These are phyloP conservation scores for Ophiostoma sp. DNA, from an alignment of 2,329 filamentous ascomycete genomes.

Conservation along the genomic window DNA sequence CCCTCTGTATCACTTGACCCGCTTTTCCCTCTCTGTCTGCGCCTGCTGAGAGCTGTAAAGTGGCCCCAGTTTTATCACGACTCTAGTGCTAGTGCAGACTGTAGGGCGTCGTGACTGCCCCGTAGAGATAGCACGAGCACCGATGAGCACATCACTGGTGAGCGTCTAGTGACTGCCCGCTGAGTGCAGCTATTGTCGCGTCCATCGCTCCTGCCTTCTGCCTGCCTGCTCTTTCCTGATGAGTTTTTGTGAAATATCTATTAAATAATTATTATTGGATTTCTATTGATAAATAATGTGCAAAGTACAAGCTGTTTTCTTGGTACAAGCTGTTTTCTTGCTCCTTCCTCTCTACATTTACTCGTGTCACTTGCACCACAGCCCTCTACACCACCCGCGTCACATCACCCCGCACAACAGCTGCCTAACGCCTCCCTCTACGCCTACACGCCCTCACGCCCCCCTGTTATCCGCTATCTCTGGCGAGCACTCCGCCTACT, in stretches of 20 bases:
- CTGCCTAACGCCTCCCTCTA: constrained; percentile 13
- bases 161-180: not conserved
- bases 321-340: not conserved
- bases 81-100: not conserved
- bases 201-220: not conserved
- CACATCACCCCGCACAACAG: constrained; percentile 18
- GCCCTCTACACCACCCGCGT: not conserved
- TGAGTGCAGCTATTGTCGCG: not conserved
- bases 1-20: constrained; percentile 26
- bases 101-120: constrained; percentile 5
- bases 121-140: not conserved
- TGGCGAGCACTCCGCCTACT: not conserved
- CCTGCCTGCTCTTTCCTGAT: not conserved
- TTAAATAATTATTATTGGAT: not conserved
- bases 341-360: too few relatives aligned
- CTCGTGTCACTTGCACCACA: not conserved
- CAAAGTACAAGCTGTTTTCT: not conserved
- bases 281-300: not conserved
- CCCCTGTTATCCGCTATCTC: constrained; percentile 10
- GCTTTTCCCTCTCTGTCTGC: constrained; percentile 12
- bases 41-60: constrained; percentile 11
- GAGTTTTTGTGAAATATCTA: not conserved
- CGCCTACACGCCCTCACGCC: not conserved
- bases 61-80: not conserved
- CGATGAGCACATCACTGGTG: not conserved